Evolutionary conservation across 495 filamentous ascomycete genomes (phyloP).

Genomic region (Aspergillus affinis): DNA sequence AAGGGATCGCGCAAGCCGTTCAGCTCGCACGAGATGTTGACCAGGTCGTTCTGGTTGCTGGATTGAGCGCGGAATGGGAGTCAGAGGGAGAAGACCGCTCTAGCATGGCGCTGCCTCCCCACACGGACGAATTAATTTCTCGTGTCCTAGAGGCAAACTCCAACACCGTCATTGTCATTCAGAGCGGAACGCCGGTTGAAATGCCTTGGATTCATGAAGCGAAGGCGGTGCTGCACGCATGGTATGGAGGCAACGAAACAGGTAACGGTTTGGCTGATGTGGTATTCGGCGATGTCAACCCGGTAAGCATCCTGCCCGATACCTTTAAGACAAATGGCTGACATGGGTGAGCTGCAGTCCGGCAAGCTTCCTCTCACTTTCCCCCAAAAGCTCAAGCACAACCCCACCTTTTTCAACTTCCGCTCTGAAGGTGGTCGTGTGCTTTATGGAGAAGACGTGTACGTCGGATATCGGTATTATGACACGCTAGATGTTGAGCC

Average conservation of each 20-base stretch:
- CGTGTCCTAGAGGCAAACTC: constrained; percentile 67
- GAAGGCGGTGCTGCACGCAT: constrained; percentile 66
- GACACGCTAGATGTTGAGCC: constrained; percentile 60
- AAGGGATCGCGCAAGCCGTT: constrained; percentile 61
- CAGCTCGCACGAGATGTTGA: constrained; percentile 60
- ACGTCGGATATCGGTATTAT: constrained; percentile 79
- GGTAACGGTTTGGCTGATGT: constrained; percentile 57
- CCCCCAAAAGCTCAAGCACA: constrained; percentile 61
- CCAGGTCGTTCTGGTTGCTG: constrained; percentile 70
- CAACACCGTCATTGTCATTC: constrained; percentile 70
- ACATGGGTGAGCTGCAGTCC: constrained; percentile 19
- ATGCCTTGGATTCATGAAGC: constrained; percentile 76
- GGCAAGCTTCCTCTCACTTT: constrained; percentile 59
- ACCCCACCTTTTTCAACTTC: constrained; percentile 69
- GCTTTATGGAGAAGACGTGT: constrained; percentile 72
- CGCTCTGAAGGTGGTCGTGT: constrained; percentile 70
- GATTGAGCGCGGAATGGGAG: constrained; percentile 81
- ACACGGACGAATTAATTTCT: constrained; percentile 67
- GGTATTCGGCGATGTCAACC: constrained; percentile 48
- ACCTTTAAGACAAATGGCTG: not conserved
- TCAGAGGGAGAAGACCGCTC: constrained; percentile 77
- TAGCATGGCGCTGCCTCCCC: constrained; percentile 70
- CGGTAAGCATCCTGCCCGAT: constrained; percentile 17
- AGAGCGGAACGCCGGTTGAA: constrained; percentile 75
- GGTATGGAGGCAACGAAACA: constrained; percentile 61